Evolutionary conservation across 257 asterid species (phyloP), one percentile per base, ranked within the genome.

Genomic region (Mentha longifolia): DNA sequence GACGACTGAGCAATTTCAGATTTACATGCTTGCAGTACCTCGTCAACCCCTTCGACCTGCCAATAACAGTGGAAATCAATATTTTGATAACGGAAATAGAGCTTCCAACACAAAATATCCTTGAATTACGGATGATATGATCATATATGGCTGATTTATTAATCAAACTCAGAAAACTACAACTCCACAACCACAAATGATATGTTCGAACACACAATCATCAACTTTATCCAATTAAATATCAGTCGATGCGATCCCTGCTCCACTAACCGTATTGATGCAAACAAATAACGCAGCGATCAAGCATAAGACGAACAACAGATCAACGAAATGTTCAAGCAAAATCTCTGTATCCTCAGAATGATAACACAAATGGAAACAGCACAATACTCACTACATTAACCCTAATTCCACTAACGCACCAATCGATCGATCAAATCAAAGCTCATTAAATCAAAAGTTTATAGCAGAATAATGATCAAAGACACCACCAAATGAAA

Each of bases 31-130:
- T 76, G 74, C 81, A 80, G 16, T 9, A 84, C 5, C 20, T 89
- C 96, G 33, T 95, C 96, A 59, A 87, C 72, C 51, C 99, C 98
- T 76, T 95, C 88, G 8, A 92, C 95, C 99, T 95, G 76, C 31
- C 67, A 70, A 19, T 56, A 58, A 42, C 12, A 45, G 14, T 56
- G 13, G 42, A 52, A 62, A 43, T 62, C 61, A 55, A 30, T 28
- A 30, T 16, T 5, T 19, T 17, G n/a, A 39, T 30, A 31, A 14
- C 1, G n/a, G 4, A 41, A 16, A 41, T 0, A 17, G 33, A 66
- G 5, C 25, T 13, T 39, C 31, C 19, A 50, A 60, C 41, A n/a
- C 59, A n/a, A 60, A 46, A 67, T 33, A 37, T 7, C n/a, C 22
- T 50, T 39, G 22, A 43, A 49, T 49, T 22, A n/a, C 20, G 1